Base-by-base conservation (phyloP, 2,329 filamentous ascomycete genomes). In the Chrysosporium keratinophilum region DNA sequence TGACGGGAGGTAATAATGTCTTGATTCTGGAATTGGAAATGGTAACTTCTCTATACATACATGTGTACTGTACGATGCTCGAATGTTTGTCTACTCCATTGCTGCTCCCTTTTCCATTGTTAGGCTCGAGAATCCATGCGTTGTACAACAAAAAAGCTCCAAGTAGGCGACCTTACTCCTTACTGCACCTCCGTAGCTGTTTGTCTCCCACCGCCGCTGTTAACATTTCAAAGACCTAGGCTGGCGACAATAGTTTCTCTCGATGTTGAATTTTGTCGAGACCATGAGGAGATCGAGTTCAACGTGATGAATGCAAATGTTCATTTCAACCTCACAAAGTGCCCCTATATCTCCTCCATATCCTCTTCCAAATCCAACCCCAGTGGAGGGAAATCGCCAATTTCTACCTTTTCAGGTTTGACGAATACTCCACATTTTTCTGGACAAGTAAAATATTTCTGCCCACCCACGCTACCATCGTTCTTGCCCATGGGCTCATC, bases 401-500 rank as follows among this genome's bases (percentile, higher is more conserved):
- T 74, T 64, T 83, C 77, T 11, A 83, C 74, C 59, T 80, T 76
- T 62, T 83, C 81, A 10, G 81, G 76, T 58, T 81, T 74, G 1
- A 82, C 78, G 63, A 84, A 82, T 10, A 79, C 78, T 12, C 81
- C 81, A 37, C 77, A 77, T 17, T 74, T 73, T 42, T 67, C 69
- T 40, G 74, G 75, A 56, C 78, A 76, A 19, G 66, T 63, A 56
- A 84, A 84, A 65, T 83, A 82, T 52, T 74, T 71, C 59, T 69
- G 67, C 14, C 73, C 74, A 54, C 70, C 71, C 2, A 75, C 67
- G 39, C 69, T 74, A 4, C 81, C 81, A 61, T 84, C 79, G 62
- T 84, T 84, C 70, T 82, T 82, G 23, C 81, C 81, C 7, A 76
- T 78, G 1, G 81, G 81, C 65, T 84, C 81, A 62, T 84, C 81